A percentile compares a stretch with the other conserved stretches of the same genome.
Evolutionary conservation across 2,329 filamentous ascomycete genomes (phyloP).

Genomic region (Apiospora koreana): DNA sequence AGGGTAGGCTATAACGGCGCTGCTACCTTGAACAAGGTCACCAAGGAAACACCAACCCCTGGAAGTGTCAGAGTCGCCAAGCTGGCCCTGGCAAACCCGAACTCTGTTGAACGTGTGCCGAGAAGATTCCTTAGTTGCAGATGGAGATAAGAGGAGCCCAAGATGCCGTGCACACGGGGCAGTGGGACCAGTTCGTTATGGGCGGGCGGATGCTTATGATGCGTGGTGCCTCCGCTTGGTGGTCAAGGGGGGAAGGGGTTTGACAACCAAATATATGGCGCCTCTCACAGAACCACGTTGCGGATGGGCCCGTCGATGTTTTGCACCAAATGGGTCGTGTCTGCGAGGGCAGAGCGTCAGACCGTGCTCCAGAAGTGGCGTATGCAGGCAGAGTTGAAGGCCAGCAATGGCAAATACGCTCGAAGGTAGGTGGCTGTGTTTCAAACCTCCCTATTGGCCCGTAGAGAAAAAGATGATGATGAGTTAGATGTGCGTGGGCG

Average conservation of each 20-base stretch:
- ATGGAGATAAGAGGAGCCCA: not conserved
- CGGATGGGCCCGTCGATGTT: not conserved
- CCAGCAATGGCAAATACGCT: not conserved
- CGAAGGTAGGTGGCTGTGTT: not conserved
- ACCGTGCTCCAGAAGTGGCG: not conserved
- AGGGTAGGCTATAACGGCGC: conserved; percentile 4
- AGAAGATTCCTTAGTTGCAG: not conserved
- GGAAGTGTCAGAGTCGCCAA: not conserved
- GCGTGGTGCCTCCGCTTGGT: not conserved
- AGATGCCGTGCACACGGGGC: not conserved
- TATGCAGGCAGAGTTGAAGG: not conserved
- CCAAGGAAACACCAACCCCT: not conserved
- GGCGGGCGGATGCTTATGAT: not conserved
- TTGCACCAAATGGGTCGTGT: not conserved
- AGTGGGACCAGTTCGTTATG: conserved; percentile 2
- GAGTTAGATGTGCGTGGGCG: not conserved
- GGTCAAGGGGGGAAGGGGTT: not conserved
- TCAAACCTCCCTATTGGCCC: not conserved
- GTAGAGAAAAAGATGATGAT: not conserved
- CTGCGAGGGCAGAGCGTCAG: not conserved
- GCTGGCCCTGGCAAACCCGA: not conserved
- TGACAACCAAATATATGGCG: conserved; percentile 5
- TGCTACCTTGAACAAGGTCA: not conserved
- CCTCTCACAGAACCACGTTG: not conserved
- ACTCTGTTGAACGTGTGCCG: not conserved